Percentiles rank a stretch among this genome's conserved stretches.
phyloP scores from a whole-genome alignment of 1,139 yeast genomes.

The Saccharomyces hybrid region DNA sequence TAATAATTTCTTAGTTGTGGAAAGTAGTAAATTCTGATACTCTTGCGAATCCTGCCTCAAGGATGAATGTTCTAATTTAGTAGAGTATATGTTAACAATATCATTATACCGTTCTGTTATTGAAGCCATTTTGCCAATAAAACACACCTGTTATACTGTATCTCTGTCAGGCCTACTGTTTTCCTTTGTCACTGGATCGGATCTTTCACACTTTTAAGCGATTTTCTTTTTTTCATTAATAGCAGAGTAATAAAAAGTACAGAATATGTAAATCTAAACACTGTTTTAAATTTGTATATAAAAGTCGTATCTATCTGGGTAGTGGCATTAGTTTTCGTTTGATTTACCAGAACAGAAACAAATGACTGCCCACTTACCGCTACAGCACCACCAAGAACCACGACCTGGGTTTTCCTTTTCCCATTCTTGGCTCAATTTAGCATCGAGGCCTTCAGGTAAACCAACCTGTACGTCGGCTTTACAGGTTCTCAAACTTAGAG shows the following conservation, averaged over 20 bases:
- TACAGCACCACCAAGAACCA: conserved; percentile 74
- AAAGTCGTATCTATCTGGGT: neutral
- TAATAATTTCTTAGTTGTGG: conserved; percentile 25
- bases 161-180: neutral
- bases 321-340: neutral
- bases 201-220: neutral
- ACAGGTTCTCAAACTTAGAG: conserved; percentile 79
- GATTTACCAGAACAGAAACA: conserved; percentile 34
- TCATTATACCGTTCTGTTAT: conserved; percentile 16
- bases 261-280: neutral
- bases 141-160: too few relatives aligned
- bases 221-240: neutral
- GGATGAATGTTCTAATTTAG: conserved; percentile 14
- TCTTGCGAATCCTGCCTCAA: conserved; percentile 33
- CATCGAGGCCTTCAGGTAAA: conserved; percentile 62
- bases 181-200: neutral
- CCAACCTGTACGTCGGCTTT: conserved; percentile 95
- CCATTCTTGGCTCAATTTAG: conserved; percentile 56
- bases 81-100: conserved; percentile 12
- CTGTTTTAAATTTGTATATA: neutral
- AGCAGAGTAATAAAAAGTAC: neutral
- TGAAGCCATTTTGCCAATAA: conserved; percentile 9
- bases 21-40: conserved; percentile 28
- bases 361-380: conserved; percentile 91
- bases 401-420: conserved; percentile 46